Evolutionary conservation across 2,329 filamentous ascomycete species (phyloP).

Genomic region (Sarocladium brachiariae): DNA sequence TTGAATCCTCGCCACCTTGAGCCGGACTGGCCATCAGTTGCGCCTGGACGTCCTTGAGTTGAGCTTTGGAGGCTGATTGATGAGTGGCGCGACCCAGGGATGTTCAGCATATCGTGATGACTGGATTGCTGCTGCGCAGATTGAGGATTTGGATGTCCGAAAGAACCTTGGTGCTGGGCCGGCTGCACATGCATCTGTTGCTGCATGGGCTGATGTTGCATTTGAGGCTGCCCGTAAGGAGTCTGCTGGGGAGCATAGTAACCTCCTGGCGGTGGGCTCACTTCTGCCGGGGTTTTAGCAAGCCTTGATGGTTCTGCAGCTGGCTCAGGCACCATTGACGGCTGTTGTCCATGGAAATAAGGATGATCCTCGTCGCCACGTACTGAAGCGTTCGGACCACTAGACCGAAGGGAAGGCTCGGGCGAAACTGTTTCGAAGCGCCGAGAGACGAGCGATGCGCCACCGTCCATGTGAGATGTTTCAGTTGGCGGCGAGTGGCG

Average conservation of each 20-base stretch:
- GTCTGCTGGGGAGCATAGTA: not conserved
- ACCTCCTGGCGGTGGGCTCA: not conserved
- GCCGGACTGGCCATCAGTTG: slow-evolving; percentile 14
- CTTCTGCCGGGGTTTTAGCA: not conserved
- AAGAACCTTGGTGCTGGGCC: slow-evolving; percentile 1
- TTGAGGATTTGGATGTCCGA: not conserved
- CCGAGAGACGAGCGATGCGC: not conserved
- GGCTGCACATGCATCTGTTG: not conserved
- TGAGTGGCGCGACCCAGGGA: not conserved
- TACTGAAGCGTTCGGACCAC: not conserved
- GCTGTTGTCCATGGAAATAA: not conserved
- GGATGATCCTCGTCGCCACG: not conserved
- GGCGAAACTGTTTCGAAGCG: slow-evolving; percentile 6
- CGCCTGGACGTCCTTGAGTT: slow-evolving; percentile 4
- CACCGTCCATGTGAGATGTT: not conserved
- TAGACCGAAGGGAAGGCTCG: not conserved
- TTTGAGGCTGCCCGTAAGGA: not conserved
- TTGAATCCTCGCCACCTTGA: slow-evolving; percentile 28
- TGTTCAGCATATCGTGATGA: not conserved
- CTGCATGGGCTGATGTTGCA: not conserved
- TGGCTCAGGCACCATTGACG: not conserved
- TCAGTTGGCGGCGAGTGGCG: not conserved
- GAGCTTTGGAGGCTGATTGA: slow-evolving; percentile 5
- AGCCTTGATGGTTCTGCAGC: not conserved
- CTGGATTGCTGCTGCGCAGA: not conserved